Percentiles rank a stretch among this genome's conserved stretches.
phyloP scores from a whole-genome alignment of 768 basidiomycete species.

The Hypholoma sublateritium region DNA sequence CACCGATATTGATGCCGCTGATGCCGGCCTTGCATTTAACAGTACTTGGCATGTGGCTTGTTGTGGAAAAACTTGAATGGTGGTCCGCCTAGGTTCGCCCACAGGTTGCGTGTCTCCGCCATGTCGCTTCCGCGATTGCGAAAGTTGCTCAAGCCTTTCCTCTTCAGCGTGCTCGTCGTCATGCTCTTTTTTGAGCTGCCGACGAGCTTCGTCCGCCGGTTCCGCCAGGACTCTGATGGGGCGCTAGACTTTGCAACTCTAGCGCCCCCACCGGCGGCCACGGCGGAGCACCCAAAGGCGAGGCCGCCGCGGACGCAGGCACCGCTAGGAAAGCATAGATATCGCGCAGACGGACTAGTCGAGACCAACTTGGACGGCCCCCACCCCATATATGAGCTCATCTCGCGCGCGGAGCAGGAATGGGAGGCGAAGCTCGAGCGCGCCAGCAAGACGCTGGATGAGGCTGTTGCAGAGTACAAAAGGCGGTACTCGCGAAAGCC shows the following conservation, averaged over 20 bases:
- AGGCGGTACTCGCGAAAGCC: conserved; percentile 75
- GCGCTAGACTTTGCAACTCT: neutral
- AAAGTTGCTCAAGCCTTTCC: conserved; percentile 4
- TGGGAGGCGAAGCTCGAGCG: conserved; percentile 58
- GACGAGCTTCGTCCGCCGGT: neutral
- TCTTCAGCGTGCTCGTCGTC: conserved; percentile 6
- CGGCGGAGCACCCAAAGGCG: neutral
- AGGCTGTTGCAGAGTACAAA: conserved; percentile 78
- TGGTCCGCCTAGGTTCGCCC: too few species aligned
- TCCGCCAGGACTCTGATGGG: neutral
- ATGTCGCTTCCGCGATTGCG: conserved; percentile 14
- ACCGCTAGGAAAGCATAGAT: conserved; percentile 29
- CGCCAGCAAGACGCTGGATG: conserved; percentile 73
- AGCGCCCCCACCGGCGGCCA: neutral
- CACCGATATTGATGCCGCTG: too few species aligned
- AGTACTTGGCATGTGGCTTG: too few species aligned
- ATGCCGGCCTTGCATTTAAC: too few species aligned
- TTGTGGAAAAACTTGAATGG: too few species aligned
- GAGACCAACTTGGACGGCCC: conserved; percentile 38
- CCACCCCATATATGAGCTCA: conserved; percentile 80
- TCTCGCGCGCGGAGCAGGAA: conserved; percentile 65
- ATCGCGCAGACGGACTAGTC: conserved; percentile 38
- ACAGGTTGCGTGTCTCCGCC: neutral
- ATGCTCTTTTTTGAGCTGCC: conserved; percentile 4
- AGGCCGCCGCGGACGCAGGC: neutral